phyloP scores from a whole-genome alignment of 306 rosid species.

The Quercus dentata region DNA sequence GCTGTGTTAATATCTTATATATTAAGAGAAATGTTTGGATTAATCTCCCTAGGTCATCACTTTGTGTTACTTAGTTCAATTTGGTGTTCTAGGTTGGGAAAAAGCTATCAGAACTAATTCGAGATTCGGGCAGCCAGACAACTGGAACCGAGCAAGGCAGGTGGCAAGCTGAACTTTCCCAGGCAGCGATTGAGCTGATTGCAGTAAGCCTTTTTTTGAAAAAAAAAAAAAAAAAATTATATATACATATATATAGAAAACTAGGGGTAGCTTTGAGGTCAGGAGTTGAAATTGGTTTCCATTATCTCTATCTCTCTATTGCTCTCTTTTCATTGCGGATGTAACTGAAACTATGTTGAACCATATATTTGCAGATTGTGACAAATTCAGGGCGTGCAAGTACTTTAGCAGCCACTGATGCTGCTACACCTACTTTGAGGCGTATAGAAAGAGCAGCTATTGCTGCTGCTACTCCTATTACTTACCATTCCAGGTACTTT shows the following conservation, averaged over 20 bases:
- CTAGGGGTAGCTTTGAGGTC: background rate
- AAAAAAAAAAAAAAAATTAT: background rate
- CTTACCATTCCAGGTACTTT: conserved; percentile 83
- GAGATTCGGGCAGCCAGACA: conserved; percentile 87
- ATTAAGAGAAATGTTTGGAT: background rate
- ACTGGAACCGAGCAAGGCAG: conserved; percentile 86
- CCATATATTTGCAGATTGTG: conserved; percentile 64
- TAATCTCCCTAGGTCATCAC: background rate
- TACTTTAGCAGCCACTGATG: conserved; percentile 94
- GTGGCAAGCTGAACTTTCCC: conserved; percentile 98
- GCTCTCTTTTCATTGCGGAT: background rate
- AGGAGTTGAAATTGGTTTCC: background rate
- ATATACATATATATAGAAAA: background rate
- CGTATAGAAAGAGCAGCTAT: conserved; percentile 99
- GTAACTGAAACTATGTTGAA: conserved; percentile 4
- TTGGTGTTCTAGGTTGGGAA: conserved; percentile 76
- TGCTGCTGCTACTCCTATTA: conserved; percentile 99
- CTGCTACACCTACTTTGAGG: conserved; percentile 98
- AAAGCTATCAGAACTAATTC: conserved; percentile 85
- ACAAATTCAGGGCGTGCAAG: conserved; percentile 98
- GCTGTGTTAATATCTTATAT: background rate
- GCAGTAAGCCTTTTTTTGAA: conserved; percentile 57
- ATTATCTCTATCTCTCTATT: background rate
- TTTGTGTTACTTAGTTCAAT: conserved; percentile 6
- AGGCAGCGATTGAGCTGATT: conserved; percentile 95